These are phyloP conservation scores for Backusella luteola DNA, from an alignment of 192 early-diverging fungal species.

Conservation along the genomic window DNA sequence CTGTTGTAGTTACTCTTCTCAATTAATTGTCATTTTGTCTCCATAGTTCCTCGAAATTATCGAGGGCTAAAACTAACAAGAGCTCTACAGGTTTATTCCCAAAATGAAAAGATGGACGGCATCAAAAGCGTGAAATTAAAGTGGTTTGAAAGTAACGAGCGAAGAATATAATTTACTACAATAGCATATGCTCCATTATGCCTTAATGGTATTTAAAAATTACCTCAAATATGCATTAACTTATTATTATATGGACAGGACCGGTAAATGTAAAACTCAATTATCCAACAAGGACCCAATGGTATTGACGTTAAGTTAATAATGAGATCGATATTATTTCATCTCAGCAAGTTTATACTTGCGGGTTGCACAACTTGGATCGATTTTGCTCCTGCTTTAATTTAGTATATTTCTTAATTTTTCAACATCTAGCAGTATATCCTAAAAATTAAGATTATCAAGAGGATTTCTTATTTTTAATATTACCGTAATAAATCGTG, in stretches of 20 bases:
- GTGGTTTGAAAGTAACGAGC: not conserved
- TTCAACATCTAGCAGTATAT: not conserved
- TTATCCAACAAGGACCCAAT: not conserved
- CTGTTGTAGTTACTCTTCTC: not conserved
- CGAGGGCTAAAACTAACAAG: not conserved
- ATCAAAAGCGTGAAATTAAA: not conserved
- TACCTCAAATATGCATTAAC: not conserved
- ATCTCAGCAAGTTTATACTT: not conserved
- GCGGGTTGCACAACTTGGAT: not conserved
- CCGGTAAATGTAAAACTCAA: not conserved
- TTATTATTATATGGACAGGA: not conserved
- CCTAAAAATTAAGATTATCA: not conserved
- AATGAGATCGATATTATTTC: not conserved
- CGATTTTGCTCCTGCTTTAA: not conserved
- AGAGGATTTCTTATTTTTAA: not conserved
- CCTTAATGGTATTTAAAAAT: not conserved
- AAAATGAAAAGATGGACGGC: not conserved
- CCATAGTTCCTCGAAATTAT: not conserved
- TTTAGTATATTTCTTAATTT: not conserved
- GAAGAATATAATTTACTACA: not conserved
- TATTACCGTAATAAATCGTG: not conserved
- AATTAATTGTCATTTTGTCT: not conserved
- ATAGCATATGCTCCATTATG: not conserved
- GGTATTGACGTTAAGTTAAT: not conserved
- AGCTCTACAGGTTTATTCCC: not conserved